Base-by-base conservation (phyloP, 345 rosid genomes). In the Ceriops decandra region DNA sequence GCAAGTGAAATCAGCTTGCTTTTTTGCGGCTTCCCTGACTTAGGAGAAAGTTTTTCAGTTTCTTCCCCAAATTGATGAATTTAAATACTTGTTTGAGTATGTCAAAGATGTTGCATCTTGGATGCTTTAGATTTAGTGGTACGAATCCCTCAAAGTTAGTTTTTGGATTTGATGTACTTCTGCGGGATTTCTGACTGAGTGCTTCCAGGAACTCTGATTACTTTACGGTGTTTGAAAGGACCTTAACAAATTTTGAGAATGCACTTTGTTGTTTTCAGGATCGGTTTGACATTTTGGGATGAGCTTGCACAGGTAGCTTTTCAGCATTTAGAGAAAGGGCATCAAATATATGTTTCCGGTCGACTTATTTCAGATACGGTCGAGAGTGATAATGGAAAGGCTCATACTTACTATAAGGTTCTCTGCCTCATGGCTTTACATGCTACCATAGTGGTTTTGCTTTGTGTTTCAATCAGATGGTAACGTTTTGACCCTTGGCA, bases 231-330 rank as follows among this genome's bases (percentile, higher is more conserved):
- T 33, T 28, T 9, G 21, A n/a, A 30, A 9, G 26, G 20, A 33
- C 17, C 5, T 15, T 38, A 28, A n/a, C 57, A 42, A 13, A 54
- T n/a, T 28, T 46, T 51, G 26, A 42, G 28, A 60, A 46, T 75
- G 63, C 36, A 2, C 32, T n/a, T 70, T 26, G 26, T 20, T 38
- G 42, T 67, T 60, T 64, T 53, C 67, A 87, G 90, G 92, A 76
- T 87, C 38, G 81, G 75, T 75, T 76, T 85, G 84, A 79, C 90
- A 19, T 87, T 87, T 68, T 87, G 92, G 92, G 84, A 85, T 53
- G 88, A 85, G 66, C 60, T 85, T 64, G 90, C 92, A 15, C 78
- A 76, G 33, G 76, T 74, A 79, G 90, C 90, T 22, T 71, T 46
- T 67, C 79, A 76, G 66, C 82, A 87, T 75, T 79, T 87, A 27